phyloP scores from a whole-genome alignment of 106 monocot genomes.

The Dendrobium huoshanense region DNA sequence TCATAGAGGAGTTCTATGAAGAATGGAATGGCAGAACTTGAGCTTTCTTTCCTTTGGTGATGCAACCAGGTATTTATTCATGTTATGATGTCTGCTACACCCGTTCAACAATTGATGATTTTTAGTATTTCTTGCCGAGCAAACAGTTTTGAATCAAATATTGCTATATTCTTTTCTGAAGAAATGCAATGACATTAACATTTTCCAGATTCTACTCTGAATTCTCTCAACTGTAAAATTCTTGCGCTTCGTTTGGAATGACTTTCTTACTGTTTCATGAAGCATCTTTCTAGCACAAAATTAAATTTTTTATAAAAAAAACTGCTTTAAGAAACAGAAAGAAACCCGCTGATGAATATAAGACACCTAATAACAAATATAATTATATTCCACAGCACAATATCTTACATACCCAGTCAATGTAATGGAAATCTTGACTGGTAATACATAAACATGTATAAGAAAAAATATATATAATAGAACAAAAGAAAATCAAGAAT shows the following conservation, averaged over 20 bases:
- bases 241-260: no score
- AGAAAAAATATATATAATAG: background rate
- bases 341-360: background rate
- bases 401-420: background rate
- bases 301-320: no score
- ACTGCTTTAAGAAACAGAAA: background rate
- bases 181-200: background rate
- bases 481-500: background rate
- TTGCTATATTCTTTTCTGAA: background rate
- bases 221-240: no score
- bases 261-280: no score
- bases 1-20: slow-evolving; percentile 66
- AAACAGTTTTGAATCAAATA: background rate
- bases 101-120: background rate
- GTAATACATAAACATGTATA: background rate
- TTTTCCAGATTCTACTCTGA: background rate
- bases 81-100: background rate
- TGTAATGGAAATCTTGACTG: background rate
- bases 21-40: slow-evolving; percentile 78
- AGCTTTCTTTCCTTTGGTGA: slow-evolving; percentile 1
- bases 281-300: no score
- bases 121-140: background rate
- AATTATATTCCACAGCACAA: background rate
- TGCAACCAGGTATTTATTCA: no score
- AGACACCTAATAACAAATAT: background rate